Percentiles rank a stretch among this genome's conserved stretches.
Conservation (phyloP, 78 protist species). For the Dictyostelium brefeldianum region DNA sequence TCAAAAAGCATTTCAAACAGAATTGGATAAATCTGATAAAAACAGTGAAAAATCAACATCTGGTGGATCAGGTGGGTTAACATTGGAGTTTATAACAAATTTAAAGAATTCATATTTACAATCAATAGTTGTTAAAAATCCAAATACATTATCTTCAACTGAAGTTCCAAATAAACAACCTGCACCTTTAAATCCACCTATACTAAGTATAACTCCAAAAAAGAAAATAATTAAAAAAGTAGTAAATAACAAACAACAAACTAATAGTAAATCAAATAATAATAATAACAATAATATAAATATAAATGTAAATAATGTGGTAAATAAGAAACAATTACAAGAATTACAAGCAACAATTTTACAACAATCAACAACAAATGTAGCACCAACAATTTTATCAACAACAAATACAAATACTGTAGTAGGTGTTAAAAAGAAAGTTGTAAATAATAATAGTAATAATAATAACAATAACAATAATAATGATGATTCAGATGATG, state of each 20-base stretch:
- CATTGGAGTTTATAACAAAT: neutral
- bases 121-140: neutral
- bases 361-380: neutral
- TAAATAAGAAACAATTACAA: too few species aligned
- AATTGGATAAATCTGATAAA: neutral
- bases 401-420: too few species aligned
- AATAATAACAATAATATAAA: constrained; percentile 1
- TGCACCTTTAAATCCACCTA: neutral
- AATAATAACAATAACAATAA: neutral
- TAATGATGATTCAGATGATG: neutral
- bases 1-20: neutral
- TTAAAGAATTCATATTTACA: neutral
- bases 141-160: neutral
- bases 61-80: too few species aligned
- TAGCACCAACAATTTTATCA: neutral
- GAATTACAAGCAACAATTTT: too few species aligned
- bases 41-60: too few species aligned
- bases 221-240: too few species aligned
- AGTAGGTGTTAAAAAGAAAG: too few species aligned
- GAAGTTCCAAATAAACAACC: neutral
- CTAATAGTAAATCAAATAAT: neutral
- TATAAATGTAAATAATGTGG: too few species aligned
- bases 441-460: neutral
- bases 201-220: neutral
- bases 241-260: neutral